phyloP scores from a whole-genome alignment of 805 yeast species.

The Candida manassasensis region DNA sequence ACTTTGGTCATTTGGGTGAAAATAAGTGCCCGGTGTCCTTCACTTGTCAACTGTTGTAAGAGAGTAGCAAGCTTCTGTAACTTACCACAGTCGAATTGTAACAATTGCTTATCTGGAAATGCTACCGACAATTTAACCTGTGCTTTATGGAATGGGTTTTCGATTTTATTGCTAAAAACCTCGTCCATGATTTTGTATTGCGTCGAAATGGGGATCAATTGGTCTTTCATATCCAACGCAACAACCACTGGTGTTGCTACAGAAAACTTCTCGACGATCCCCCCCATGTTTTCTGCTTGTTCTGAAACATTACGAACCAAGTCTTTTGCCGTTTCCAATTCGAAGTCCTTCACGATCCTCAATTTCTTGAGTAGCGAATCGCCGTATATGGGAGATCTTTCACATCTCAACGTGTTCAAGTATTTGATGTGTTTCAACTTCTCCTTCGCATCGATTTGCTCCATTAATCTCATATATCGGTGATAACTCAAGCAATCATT shows the following conservation, averaged over 20 bases:
- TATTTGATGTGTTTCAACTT: slow-evolving; percentile 54
- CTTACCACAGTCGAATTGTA: slow-evolving; percentile 97
- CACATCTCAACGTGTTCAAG: slow-evolving; percentile 62
- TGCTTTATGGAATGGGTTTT: slow-evolving; percentile 62
- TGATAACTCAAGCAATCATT: slow-evolving; percentile 54
- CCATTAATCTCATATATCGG: slow-evolving; percentile 47
- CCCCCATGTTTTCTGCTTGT: slow-evolving; percentile 35
- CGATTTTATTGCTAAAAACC: slow-evolving; percentile 39
- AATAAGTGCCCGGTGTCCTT: slow-evolving; percentile 90
- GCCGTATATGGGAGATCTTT: slow-evolving; percentile 65
- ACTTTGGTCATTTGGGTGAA: slow-evolving; percentile 99
- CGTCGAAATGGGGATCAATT: slow-evolving; percentile 39
- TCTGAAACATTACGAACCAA: slow-evolving; percentile 22
- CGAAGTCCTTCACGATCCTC: slow-evolving; percentile 7
- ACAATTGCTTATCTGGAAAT: slow-evolving; percentile 88
- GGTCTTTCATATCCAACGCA: slow-evolving; percentile 61
- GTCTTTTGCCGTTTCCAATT: slow-evolving; percentile 10
- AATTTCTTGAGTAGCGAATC: slow-evolving; percentile 46
- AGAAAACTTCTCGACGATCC: slow-evolving; percentile 66
- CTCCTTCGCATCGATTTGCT: slow-evolving; percentile 49
- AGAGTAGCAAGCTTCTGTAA: slow-evolving; percentile 77
- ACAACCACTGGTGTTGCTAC: slow-evolving; percentile 88
- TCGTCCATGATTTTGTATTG: slow-evolving; percentile 26
- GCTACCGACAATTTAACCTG: slow-evolving; percentile 88
- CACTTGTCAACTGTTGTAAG: slow-evolving; percentile 69